Base-by-base conservation (phyloP, 805 yeast genomes). In the Candida hungchunana region DNA sequence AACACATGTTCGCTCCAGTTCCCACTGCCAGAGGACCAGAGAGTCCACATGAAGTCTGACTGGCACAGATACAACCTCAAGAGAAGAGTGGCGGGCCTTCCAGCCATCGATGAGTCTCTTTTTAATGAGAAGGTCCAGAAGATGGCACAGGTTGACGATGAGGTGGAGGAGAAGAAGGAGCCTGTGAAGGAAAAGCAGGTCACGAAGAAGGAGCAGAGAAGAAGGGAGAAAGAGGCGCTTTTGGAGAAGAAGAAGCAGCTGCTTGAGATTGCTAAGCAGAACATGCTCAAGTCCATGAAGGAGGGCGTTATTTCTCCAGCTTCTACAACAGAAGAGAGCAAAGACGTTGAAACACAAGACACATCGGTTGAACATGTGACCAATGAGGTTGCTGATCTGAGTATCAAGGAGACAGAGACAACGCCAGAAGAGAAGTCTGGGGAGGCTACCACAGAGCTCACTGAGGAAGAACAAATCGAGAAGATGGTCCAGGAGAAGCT, bases 1-100 rank as follows among this genome's bases (percentile, higher is more conserved):
- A 85, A 88, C 58, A 80, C 95, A 17, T 93, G 98, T 60, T 79
- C 76, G 18, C 69, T 90, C 46, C 79, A 79, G 33, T 93, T 93
- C 51, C 75, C 79, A 18, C 63, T 76, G 9, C 77, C 95, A 2
- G 83, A 75, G 36, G 75, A 75, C 52, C 98, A 93, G 64, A 72
- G 97, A 50, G 64, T 67, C 34, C 98, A 93, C 58, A 93, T 93
- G 98, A 86, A 85, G 56, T 77, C 96, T 2, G 98, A 93, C 43
- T 93, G 98, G 98, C 98, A 93, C 62, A 75, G 97, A 53, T 93
- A 93, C 62, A 93, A 93, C 57, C 72, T 93, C 51, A 93, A 93
- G 58, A 78, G 98, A 67, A 73, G 95, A 57, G 97, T 93, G 12
- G 96, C 97, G 0, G 74, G 71, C 31, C 64, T 88, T 43, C 94